Conservation (phyloP, 306 rosid species). For the Geum urbanum region DNA sequence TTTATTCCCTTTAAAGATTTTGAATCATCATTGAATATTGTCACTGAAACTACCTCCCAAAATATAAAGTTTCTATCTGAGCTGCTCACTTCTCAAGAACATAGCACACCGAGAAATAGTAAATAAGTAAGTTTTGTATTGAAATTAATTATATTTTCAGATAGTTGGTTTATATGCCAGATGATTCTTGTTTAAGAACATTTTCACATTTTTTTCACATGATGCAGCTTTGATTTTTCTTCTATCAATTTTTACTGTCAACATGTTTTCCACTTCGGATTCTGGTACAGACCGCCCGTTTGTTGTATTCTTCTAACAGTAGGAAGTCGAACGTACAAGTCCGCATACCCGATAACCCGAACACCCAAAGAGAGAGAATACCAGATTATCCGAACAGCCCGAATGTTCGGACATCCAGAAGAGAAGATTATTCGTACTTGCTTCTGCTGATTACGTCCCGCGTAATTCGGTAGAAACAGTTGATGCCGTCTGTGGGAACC, state of each 20-base stretch:
- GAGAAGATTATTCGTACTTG: no score
- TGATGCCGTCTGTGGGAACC: no score
- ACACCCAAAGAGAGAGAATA: no score
- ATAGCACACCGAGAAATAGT: slow-evolving; percentile 3
- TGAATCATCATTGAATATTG: slow-evolving; percentile 7
- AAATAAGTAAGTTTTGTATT: not conserved
- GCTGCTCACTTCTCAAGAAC: not conserved
- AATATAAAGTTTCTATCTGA: not conserved
- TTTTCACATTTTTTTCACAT: not conserved
- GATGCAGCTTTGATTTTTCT: slow-evolving; percentile 4
- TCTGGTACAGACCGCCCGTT: no score
- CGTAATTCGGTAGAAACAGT: no score
- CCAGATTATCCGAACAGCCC: no score
- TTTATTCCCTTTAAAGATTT: slow-evolving; percentile 6
- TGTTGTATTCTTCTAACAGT: no score
- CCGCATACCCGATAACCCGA: no score
- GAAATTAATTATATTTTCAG: not conserved
- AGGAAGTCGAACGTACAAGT: no score
- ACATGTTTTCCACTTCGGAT: no score
- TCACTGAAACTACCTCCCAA: slow-evolving; percentile 4
- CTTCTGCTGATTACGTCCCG: no score
- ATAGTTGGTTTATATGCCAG: slow-evolving; percentile 2
- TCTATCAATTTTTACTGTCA: not conserved
- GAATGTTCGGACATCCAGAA: no score
- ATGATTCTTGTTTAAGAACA: not conserved